Base-by-base conservation (phyloP, 805 yeast genomes). In the Saccharomyces kudriavzevii region DNA sequence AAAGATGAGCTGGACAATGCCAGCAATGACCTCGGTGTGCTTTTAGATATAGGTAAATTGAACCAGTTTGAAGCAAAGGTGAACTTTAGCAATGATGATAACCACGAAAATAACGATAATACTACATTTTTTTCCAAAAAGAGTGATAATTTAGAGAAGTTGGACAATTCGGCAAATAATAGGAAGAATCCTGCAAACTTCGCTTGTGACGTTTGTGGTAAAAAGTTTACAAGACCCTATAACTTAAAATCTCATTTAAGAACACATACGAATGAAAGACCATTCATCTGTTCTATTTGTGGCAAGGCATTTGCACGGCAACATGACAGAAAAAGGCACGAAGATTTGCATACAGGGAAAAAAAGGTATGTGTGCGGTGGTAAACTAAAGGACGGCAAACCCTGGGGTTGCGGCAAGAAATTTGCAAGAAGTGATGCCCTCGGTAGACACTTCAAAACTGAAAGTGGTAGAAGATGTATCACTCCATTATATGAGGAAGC, bases 201-300 rank as follows among this genome's bases (percentile, higher is more conserved):
- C 69, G 85, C 85, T 2, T 92, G 98, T 68, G 83, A 84, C 54
- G 70, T 87, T 46, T 92, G 99, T 70, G 90, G 83, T 45, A 90
- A 89, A 70, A 74, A 84, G 49, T 92, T 92, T 67, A 92, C 98
- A 1, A 74, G 98, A 52, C 96, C 97, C 0, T 94, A 94, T 69
- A 94, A 94, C 66, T 74, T 92, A 59, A 89, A 92, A 60, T 88
- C 96, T 0, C 99, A 92, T 70, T 73, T 87, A 64, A 75, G 97
- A 54, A 92, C 98, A 0, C 99, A 88, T 67, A 87, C 95, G 0
- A 86, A 86, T 64, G 95, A 87, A 63, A 72, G 90, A 51, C 95
- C 94, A 5, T 87, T 81, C 63, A 75, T 81, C 6, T 87, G 96
- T 69, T 73, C 78, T 13, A 76, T 80, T 3, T 87, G 95, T 70